Percentiles rank a stretch among this genome's conserved stretches.
Conservation (phyloP, 495 filamentous ascomycete genomes). For the Aspergillus cavernicola region DNA sequence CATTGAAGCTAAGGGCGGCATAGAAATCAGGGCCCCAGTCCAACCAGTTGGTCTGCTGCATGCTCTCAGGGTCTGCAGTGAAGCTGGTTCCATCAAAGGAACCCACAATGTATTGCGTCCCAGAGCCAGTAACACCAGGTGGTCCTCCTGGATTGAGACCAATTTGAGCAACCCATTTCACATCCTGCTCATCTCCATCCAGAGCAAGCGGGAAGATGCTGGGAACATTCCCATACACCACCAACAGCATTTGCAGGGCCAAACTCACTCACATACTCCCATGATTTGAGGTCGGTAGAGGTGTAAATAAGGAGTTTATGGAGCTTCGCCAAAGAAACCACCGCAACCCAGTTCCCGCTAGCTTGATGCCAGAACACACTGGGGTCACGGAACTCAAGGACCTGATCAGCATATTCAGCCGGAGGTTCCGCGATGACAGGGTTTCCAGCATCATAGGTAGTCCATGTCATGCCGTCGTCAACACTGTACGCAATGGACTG, state of each 20-base stretch:
- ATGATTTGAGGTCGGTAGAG: slow-evolving; percentile 47
- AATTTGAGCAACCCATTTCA: slow-evolving; percentile 45
- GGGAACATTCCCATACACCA: slow-evolving; percentile 55
- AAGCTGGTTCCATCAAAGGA: slow-evolving; percentile 34
- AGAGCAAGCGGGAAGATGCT: slow-evolving; percentile 39
- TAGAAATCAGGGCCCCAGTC: slow-evolving; percentile 61
- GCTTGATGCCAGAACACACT: slow-evolving; percentile 49
- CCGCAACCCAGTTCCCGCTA: slow-evolving; percentile 47
- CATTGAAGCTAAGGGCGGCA: slow-evolving; percentile 51
- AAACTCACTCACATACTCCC: slow-evolving; percentile 54
- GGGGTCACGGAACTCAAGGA: slow-evolving; percentile 53
- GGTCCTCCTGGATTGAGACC: slow-evolving; percentile 58
- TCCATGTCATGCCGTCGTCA: slow-evolving; percentile 51
- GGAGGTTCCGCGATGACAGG: slow-evolving; percentile 47
- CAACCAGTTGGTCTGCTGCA: slow-evolving; percentile 27
- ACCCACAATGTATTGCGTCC: slow-evolving; percentile 33
- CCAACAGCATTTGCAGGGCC: slow-evolving; percentile 46
- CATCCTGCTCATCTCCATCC: slow-evolving; percentile 20
- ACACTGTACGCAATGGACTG: slow-evolving; percentile 54
- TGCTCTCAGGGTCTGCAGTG: not conserved
- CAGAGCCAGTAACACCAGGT: slow-evolving; percentile 40
- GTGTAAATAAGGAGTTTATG: slow-evolving; percentile 51
- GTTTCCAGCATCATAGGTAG: slow-evolving; percentile 44
- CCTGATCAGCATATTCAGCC: slow-evolving; percentile 23
- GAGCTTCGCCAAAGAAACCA: slow-evolving; percentile 43